Evolutionary conservation across 1,139 yeast species (phyloP).

Genomic region (Pichia sp.): DNA sequence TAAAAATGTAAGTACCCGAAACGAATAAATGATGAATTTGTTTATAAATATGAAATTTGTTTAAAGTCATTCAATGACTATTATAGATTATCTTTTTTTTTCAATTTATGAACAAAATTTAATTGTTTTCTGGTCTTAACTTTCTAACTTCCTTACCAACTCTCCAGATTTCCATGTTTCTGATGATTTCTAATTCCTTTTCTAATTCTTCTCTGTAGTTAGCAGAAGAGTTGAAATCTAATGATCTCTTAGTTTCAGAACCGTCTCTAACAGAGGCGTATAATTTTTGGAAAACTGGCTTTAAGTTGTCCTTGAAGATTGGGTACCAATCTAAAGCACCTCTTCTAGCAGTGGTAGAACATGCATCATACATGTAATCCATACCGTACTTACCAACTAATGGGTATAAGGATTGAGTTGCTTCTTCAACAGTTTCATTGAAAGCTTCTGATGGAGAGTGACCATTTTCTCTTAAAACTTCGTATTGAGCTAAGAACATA

Average conservation of each 20-base stretch:
- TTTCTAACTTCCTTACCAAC: slow-evolving; percentile 99
- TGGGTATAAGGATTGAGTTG: slow-evolving; percentile 98
- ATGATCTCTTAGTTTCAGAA: slow-evolving; percentile 94
- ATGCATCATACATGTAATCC: slow-evolving; percentile 99
- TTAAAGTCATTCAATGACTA: background rate
- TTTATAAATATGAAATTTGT: background rate
- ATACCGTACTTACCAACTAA: slow-evolving; percentile 98
- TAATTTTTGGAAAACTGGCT: slow-evolving; percentile 95
- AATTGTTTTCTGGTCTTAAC: slow-evolving; percentile 98
- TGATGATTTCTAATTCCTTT: slow-evolving; percentile 84
- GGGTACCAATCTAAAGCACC: slow-evolving; percentile 99
- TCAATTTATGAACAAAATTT: slow-evolving; percentile 22
- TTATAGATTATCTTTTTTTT: background rate
- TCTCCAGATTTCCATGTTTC: slow-evolving; percentile 98
- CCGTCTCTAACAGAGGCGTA: slow-evolving; percentile 95
- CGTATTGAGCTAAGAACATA: slow-evolving; percentile 99
- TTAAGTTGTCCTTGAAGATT: slow-evolving; percentile 94
- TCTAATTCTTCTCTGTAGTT: slow-evolving; percentile 98
- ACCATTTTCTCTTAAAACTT: slow-evolving; percentile 98
- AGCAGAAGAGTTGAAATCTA: slow-evolving; percentile 95
- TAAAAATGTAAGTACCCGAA: no score
- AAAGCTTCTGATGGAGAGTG: slow-evolving; percentile 99
- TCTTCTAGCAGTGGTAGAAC: slow-evolving; percentile 99
- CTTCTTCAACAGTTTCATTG: slow-evolving; percentile 99
- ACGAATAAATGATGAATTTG: no score